Evolutionary conservation across 2,329 filamentous ascomycete species (phyloP).

Genomic region (Verticillium nubilum): DNA sequence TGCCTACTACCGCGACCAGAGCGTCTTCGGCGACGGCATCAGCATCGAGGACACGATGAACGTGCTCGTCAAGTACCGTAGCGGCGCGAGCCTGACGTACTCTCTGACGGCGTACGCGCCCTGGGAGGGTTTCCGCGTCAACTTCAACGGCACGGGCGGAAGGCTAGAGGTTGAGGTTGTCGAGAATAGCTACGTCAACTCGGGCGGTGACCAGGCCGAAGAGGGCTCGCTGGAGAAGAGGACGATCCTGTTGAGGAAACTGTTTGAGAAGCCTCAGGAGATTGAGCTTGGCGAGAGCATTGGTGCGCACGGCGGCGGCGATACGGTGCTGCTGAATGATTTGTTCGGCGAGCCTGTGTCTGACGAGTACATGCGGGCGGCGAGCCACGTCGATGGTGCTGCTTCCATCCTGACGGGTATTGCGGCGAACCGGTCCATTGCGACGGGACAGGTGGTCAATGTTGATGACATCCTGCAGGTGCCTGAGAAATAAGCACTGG

Average conservation of each 20-base stretch:
- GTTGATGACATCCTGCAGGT: conserved; percentile 44
- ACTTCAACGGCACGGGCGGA: conserved; percentile 53
- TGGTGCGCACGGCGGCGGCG: conserved; percentile 57
- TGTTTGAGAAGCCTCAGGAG: conserved; percentile 52
- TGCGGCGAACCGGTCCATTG: conserved; percentile 52
- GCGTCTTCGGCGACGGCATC: conserved; percentile 57
- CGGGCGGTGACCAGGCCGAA: conserved; percentile 49
- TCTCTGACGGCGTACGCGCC: conserved; percentile 56
- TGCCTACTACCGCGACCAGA: conserved; percentile 56
- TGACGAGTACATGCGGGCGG: conserved; percentile 49
- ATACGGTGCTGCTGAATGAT: conserved; percentile 50
- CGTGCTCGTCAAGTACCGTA: conserved; percentile 51
- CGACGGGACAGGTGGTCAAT: conserved; percentile 49
- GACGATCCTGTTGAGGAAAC: conserved; percentile 41
- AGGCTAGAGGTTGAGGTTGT: conserved; percentile 57
- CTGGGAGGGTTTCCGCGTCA: conserved; percentile 55
- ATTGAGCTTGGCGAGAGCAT: conserved; percentile 44
- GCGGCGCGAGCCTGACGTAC: conserved; percentile 53
- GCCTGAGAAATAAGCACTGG: conserved; percentile 12
- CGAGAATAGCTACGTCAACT: conserved; percentile 57
- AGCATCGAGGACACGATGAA: conserved; percentile 62
- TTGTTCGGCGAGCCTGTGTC: conserved; percentile 48
- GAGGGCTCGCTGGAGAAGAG: conserved; percentile 48
- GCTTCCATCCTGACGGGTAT: conserved; percentile 55
- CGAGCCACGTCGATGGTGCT: conserved; percentile 54